Conservation (phyloP, 1,284 basidiomycete genomes). For the Sporisorium sorghi region DNA sequence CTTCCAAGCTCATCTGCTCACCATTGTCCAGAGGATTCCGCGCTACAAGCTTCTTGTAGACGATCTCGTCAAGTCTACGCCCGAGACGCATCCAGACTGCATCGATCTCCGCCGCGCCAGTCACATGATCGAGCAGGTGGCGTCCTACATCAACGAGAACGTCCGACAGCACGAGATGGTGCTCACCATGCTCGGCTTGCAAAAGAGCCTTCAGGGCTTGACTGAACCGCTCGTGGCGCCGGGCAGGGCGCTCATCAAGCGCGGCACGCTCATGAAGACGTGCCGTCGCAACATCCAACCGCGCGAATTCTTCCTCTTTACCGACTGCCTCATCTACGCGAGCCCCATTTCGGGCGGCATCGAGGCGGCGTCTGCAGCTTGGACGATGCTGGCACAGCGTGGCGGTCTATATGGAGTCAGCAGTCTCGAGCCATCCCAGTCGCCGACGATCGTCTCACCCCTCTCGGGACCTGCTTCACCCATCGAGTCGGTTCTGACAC, state of each 20-base stretch:
- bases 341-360: slow-evolving; percentile 55
- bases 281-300: slow-evolving; percentile 66
- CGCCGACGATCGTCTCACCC: slow-evolving; percentile 59
- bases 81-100: slow-evolving; percentile 57
- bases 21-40: slow-evolving; percentile 68
- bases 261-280: slow-evolving; percentile 65
- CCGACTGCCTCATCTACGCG: slow-evolving; percentile 66
- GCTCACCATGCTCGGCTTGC: slow-evolving; percentile 63
- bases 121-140: slow-evolving; percentile 62
- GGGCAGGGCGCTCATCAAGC: slow-evolving; percentile 60
- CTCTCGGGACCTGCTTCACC: slow-evolving; percentile 79
- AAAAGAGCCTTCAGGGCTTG: slow-evolving; percentile 60
- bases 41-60: slow-evolving; percentile 65
- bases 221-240: slow-evolving; percentile 64
- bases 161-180: slow-evolving; percentile 67
- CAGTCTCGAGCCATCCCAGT: slow-evolving; percentile 14
- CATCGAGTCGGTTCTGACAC: slow-evolving; percentile 62
- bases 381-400: slow-evolving; percentile 74
- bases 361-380: slow-evolving; percentile 58
- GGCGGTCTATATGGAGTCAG: slow-evolving; percentile 71
- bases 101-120: slow-evolving; percentile 49
- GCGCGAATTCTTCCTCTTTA: slow-evolving; percentile 67
- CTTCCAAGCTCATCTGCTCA: slow-evolving; percentile 66
- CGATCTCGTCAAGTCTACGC: slow-evolving; percentile 62
- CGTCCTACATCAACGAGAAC: slow-evolving; percentile 66